Base-by-base conservation (phyloP, 257 asterid genomes). In the Plantago ovata region DNA sequence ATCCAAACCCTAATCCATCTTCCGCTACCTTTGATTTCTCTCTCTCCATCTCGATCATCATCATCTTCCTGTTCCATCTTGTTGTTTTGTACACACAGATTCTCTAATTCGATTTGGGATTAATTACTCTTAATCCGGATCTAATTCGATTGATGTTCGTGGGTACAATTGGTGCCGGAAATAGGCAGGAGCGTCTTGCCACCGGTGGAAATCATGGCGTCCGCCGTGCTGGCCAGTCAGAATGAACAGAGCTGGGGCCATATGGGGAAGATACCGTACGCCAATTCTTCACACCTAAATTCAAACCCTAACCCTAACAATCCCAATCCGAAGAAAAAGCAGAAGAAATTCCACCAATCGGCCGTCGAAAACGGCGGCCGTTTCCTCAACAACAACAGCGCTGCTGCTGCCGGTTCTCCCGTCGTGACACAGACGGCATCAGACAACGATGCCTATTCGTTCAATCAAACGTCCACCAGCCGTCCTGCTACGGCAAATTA, bases 401-500 rank as follows among this genome's bases (percentile, higher is more conserved):
- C n/a, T n/a, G n/a, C n/a, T n/a, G n/a, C n/a, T n/a, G 65, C 57
- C 55, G 79, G 36, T 8, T 81, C 81, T 22, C 85, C 93, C 8
- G 93, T 69, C 33, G 86, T 81, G 15, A 78, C 94, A 42, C 97
- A 79, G 81, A 74, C 96, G 2, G 92, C 84, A 5, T 89, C 99
- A 2, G 99, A 89, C 36, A 97, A 93, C 36, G 99, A 93, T 28
- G 97, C 96, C 6, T 86, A 93, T 68, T 93, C 97, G 3, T 93
- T 74, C 73, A 89, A 84, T 53, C 97, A 86, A 75, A 67, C 84
- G 33, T 61, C 79, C 1, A 62, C 77, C 36, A 61, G 67, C 63
- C 85, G 85, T 11, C 71, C 69, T 76, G 76, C 62, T 82, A 67
- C 5, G 99, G 95, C 13, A 8, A 76, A 83, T n/a, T 80, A 77